Evolutionary conservation across 108 stramenopile species (phyloP), one percentile per base, ranked within the genome.

Genomic region (Mediolabrus comicus): DNA sequence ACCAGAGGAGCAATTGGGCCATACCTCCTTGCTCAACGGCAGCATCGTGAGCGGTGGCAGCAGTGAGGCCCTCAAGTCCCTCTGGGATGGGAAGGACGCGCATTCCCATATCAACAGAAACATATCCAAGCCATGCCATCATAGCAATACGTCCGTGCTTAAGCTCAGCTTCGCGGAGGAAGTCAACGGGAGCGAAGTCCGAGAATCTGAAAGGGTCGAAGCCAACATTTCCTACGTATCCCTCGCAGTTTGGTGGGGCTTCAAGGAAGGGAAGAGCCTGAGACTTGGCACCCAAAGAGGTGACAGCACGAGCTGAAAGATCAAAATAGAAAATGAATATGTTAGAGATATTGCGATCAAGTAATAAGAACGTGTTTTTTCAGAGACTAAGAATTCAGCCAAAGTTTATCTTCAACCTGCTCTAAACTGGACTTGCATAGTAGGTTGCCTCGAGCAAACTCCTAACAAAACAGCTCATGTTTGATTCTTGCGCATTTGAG

Each of bases 131-230:
- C 67, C 91, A 83, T 29, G 97, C 97, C 69, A 96, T 75, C 95
- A 96, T 95, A 71, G 82, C 84, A 74, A 98, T 95, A 67, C 97
- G 96, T 32, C 97, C 93, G 80, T 98, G 97, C 90, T 97, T 98
- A 58, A 98, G 71, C 81, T 98, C 97, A 29, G 91, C 83, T 81
- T 96, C 92, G 36, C 96, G 92, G 67, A 98, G 84, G 83, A 87
- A 96, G 75, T 96, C 95, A 63, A 97, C 82, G 61, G 92, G 91
- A 67, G 92, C 63, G 56, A 81, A 93, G 74, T 88, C 90, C 31
- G 92, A 85, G 83, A 98, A 84, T 46, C 97, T 88, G 58, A 98
- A 80, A 51, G 97, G 97, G 82, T 97, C 97, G 79, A 97, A 97
- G 14, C 89, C 97, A 29, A 85, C 91, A 66, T 95, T 94, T 55